phyloP scores from a whole-genome alignment of 208 protist genomes.

The Trypanosoma rangeli region DNA sequence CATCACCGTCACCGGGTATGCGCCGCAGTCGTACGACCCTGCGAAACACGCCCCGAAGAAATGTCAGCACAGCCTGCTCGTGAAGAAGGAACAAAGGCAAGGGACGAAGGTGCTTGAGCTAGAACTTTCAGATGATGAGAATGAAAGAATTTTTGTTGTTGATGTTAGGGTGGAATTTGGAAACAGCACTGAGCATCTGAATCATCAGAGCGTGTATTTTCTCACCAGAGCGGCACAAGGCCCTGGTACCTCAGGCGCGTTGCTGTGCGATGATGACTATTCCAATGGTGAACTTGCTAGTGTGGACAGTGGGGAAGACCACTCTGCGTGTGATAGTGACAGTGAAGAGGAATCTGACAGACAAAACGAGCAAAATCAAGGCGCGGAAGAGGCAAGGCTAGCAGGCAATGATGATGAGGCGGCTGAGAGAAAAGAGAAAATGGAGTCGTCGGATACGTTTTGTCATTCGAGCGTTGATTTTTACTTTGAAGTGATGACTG shows the following conservation, averaged over 20 bases:
- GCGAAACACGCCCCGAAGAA: background rate
- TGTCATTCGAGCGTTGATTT: constrained; percentile 23
- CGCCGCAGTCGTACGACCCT: constrained; percentile 1
- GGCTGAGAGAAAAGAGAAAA: background rate
- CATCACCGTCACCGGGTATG: background rate
- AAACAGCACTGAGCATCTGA: background rate
- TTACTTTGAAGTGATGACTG: constrained; percentile 23
- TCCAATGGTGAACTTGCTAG: too few relatives aligned
- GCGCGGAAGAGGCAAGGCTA: background rate
- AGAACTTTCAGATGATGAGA: background rate
- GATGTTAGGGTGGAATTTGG: constrained; percentile 20
- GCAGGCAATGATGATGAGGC: background rate
- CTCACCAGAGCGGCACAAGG: background rate
- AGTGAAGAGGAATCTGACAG: constrained; percentile 2
- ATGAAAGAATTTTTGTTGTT: constrained; percentile 21
- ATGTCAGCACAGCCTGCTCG: background rate
- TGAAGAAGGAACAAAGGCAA: background rate
- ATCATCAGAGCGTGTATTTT: constrained; percentile 4
- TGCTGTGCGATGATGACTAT: background rate
- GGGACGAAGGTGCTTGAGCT: background rate
- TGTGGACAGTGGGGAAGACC: too few relatives aligned
- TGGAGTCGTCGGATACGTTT: background rate
- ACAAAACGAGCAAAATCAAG: background rate
- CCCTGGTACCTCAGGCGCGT: background rate
- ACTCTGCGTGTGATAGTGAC: background rate